These are phyloP conservation scores for Dictyostelium capitatum DNA, from an alignment of 78 protist genomes.

Conservation along the genomic window DNA sequence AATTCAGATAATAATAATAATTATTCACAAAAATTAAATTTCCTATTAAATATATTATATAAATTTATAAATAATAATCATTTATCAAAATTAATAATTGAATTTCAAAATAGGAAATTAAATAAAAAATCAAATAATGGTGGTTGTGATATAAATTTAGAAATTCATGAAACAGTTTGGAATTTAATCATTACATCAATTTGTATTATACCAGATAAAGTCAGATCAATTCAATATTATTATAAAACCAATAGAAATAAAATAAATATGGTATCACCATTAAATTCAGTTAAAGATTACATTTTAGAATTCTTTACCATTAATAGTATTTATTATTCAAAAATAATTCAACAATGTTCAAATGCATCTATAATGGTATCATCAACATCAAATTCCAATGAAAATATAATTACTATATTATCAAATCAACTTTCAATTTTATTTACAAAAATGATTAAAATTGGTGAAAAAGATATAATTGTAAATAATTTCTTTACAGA, in stretches of 20 bases:
- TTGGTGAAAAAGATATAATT: constrained; percentile 25
- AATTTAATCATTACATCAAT: not conserved
- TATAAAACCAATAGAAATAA: not conserved
- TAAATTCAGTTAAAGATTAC: not conserved
- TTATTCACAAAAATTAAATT: not conserved
- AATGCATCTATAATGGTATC: no score
- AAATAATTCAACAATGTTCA: constrained; percentile 5
- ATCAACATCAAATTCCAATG: not conserved
- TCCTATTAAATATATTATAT: not conserved
- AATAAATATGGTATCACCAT: not conserved
- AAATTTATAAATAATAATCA: not conserved
- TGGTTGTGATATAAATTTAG: not conserved
- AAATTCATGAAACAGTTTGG: not conserved
- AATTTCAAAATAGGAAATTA: constrained; percentile 2
- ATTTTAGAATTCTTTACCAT: not conserved
- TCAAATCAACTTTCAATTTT: constrained; percentile 7
- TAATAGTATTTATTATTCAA: constrained; percentile 14
- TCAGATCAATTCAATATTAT: constrained; percentile 21
- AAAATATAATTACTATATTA: not conserved
- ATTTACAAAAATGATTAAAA: constrained; percentile 43
- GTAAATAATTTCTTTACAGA: constrained; percentile 5
- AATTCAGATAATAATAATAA: not conserved
- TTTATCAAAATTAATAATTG: not conserved
- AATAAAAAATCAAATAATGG: not conserved
- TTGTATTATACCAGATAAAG: constrained; percentile 36